Conservation (phyloP, 306 rosid genomes). For the Canavalia gladiata region DNA sequence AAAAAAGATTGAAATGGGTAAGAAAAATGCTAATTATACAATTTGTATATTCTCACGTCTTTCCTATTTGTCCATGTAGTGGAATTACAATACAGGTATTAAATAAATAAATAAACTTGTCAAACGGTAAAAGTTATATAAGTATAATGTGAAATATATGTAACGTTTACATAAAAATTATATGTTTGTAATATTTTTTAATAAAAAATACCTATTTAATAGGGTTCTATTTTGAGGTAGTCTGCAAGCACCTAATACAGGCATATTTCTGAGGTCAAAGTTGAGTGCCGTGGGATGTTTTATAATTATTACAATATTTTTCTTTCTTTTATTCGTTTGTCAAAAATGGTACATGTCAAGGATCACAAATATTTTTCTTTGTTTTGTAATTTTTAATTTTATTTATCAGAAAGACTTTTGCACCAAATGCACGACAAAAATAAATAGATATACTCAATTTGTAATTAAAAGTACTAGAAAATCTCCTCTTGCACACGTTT, state of each 20-base stretch:
- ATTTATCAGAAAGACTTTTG: not conserved
- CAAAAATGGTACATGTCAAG: conserved; percentile 51
- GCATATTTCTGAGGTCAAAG: conserved; percentile 57
- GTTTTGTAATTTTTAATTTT: not conserved
- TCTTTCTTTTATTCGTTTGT: conserved; percentile 40
- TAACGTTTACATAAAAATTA: not conserved
- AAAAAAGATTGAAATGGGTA: conserved; percentile 19
- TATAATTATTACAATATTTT: not conserved
- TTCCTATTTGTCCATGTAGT: too few species aligned
- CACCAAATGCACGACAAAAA: not conserved
- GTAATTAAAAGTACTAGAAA: not conserved
- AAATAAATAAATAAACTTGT: not conserved
- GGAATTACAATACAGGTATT: not conserved
- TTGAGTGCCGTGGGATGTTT: conserved; percentile 39
- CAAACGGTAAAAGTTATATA: not conserved
- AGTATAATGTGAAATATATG: not conserved
- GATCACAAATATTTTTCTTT: not conserved
- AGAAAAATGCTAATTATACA: not conserved
- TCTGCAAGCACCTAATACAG: conserved; percentile 43
- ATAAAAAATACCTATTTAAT: not conserved
- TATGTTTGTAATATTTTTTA: not conserved
- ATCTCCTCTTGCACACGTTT: not conserved
- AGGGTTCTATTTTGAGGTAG: conserved; percentile 20
- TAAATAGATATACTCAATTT: not conserved
- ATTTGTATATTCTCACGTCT: not conserved